These are phyloP conservation scores for Globisporangium abappressorium DNA, from an alignment of 352 stramenopile genomes.

Conservation along the genomic window DNA sequence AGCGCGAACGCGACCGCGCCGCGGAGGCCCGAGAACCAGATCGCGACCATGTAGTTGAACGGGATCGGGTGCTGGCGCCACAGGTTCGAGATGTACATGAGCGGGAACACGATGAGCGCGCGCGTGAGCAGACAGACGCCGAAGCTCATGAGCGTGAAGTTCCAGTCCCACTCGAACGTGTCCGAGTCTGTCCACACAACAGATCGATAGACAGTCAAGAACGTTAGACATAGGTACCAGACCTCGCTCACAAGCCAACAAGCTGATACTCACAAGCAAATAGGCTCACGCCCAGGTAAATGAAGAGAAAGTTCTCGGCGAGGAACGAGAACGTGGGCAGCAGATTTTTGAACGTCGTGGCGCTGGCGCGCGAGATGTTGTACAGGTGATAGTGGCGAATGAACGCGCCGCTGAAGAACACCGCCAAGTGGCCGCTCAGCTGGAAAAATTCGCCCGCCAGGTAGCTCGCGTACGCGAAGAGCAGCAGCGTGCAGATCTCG, in stretches of 20 bases:
- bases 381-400: conserved; percentile 53
- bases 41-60: conserved; percentile 35
- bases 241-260: neutral
- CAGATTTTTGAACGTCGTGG: conserved; percentile 35
- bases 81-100: conserved; percentile 30
- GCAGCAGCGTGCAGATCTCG: conserved; percentile 63
- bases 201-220: neutral
- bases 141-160: conserved; percentile 34
- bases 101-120: conserved; percentile 30
- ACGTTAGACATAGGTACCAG: neutral
- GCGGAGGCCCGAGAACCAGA: conserved; percentile 84
- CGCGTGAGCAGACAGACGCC: conserved; percentile 26
- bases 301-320: conserved; percentile 50
- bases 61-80: conserved; percentile 28
- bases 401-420: conserved; percentile 75
- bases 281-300: conserved; percentile 41
- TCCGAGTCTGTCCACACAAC: conserved; percentile 17
- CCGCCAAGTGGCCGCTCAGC: conserved; percentile 77
- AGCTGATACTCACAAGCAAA: conserved; percentile 25
- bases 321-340: conserved; percentile 41
- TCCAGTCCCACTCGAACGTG: conserved; percentile 39
- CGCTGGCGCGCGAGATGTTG: conserved; percentile 36
- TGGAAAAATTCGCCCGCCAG: conserved; percentile 31
- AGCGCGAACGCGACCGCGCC: conserved; percentile 87
- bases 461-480: conserved; percentile 42